These are phyloP conservation scores for Elsinoe arachidis DNA, from an alignment of 2,329 filamentous ascomycete species.

Conservation along the genomic window DNA sequence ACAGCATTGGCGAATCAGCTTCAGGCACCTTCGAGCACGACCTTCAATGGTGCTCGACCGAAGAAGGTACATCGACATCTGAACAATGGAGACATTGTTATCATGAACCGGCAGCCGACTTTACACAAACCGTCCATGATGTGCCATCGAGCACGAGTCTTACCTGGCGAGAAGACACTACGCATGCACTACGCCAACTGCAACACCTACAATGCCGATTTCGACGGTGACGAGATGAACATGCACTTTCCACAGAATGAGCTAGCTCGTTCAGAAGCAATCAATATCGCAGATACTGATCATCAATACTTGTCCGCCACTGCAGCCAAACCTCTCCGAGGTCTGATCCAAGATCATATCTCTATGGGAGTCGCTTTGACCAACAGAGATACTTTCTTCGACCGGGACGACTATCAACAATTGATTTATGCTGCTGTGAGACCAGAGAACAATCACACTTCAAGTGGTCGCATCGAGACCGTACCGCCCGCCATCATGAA, in stretches of 20 bases:
- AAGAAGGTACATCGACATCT: constrained; percentile 97
- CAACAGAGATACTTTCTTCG: constrained; percentile 85
- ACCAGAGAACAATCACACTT: constrained; percentile 82
- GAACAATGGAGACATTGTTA: constrained; percentile 89
- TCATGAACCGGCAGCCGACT: constrained; percentile 98
- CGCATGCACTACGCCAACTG: constrained; percentile 99
- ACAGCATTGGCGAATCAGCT: constrained; percentile 87
- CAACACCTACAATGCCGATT: constrained; percentile 98
- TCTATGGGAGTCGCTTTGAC: constrained; percentile 89
- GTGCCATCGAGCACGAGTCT: constrained; percentile 85
- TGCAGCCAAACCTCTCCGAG: constrained; percentile 83
- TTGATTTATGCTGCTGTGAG: constrained; percentile 84
- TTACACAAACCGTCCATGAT: constrained; percentile 98
- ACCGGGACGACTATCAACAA: constrained; percentile 79
- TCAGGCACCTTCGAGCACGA: constrained; percentile 70
- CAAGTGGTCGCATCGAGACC: constrained; percentile 71
- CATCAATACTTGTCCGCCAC: constrained; percentile 95
- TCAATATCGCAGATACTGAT: constrained; percentile 90
- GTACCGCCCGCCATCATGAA: constrained; percentile 75
- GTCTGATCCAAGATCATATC: constrained; percentile 96
- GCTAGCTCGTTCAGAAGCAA: constrained; percentile 81
- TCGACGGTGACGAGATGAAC: constrained; percentile 99
- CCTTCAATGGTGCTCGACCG: constrained; percentile 66
- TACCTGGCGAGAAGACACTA: constrained; percentile 92
- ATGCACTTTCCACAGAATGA: constrained; percentile 99